Conservation (phyloP, 1,139 yeast genomes). For the Yamadazyma triangularis region DNA sequence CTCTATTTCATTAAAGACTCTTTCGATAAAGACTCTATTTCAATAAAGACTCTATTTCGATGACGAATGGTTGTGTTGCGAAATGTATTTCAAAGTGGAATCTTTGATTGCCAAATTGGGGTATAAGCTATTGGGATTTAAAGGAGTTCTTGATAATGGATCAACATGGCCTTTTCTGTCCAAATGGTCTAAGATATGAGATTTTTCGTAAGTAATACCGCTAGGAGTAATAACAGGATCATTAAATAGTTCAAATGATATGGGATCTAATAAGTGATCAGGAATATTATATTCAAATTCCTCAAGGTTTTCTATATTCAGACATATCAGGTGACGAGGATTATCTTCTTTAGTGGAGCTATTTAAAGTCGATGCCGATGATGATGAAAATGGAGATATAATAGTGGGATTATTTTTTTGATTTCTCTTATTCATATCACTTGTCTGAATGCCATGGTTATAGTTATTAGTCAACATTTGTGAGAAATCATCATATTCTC, state of each 20-base stretch:
- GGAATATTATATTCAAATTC: conserved; percentile 31
- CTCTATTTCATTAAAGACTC: too few relatives aligned
- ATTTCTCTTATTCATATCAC: background rate
- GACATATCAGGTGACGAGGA: background rate
- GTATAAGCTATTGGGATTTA: conserved; percentile 33
- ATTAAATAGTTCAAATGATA: conserved; percentile 38
- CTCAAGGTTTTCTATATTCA: too few relatives aligned
- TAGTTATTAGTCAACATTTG: conserved; percentile 10
- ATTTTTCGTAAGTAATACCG: conserved; percentile 45
- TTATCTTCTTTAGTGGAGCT: background rate
- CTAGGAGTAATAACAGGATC: conserved; percentile 50
- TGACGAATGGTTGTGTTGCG: too few relatives aligned
- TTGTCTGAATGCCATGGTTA: conserved; percentile 7
- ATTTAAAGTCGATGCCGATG: background rate
- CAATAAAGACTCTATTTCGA: too few relatives aligned
- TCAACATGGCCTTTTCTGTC: conserved; percentile 30
- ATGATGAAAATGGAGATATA: background rate
- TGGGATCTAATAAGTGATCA: conserved; percentile 42
- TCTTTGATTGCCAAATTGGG: conserved; percentile 42
- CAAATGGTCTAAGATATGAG: conserved; percentile 35
- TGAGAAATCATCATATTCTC: conserved; percentile 10
- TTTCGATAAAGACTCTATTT: too few relatives aligned
- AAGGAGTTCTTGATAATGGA: conserved; percentile 33
- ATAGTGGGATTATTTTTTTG: background rate
- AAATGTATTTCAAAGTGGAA: conserved; percentile 20